Percentiles rank a stretch among this genome's conserved stretches.
Conservation (phyloP, 2,329 filamentous ascomycete species). For the Setomelanomma holmii region DNA sequence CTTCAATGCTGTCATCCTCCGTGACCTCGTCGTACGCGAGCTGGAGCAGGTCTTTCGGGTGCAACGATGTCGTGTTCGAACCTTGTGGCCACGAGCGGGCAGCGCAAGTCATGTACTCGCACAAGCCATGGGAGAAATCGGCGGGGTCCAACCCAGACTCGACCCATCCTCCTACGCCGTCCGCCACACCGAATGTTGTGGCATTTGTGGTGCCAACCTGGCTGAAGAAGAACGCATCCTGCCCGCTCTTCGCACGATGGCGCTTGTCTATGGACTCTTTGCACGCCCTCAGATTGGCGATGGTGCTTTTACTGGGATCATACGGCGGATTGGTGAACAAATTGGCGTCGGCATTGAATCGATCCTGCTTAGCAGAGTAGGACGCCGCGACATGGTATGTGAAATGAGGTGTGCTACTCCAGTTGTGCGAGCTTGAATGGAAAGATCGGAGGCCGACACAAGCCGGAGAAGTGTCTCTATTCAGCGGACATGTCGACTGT, state of each 20-base stretch:
- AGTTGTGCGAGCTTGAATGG: conserved; percentile 37
- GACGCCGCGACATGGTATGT: conserved; percentile 50
- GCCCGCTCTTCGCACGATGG: conserved; percentile 78
- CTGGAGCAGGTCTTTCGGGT: conserved; percentile 77
- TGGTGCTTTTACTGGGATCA: conserved; percentile 33
- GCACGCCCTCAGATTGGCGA: conserved; percentile 36
- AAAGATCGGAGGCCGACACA: conserved; percentile 37
- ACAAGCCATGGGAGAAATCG: conserved; percentile 92
- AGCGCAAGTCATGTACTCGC: conserved; percentile 86
- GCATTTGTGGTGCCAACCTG: conserved; percentile 74
- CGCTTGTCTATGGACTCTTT: conserved; percentile 58
- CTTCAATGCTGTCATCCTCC: conserved; percentile 73
- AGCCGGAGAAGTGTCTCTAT: conserved; percentile 37
- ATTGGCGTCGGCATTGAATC: conserved; percentile 46
- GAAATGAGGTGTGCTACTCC: conserved; percentile 39
- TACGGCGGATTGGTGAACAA: conserved; percentile 43
- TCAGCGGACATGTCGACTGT: conserved; percentile 39
- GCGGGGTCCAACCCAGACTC: conserved; percentile 92
- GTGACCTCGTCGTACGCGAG: conserved; percentile 83
- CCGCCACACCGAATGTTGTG: conserved; percentile 86
- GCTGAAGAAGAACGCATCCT: conserved; percentile 94
- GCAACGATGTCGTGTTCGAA: conserved; percentile 53
- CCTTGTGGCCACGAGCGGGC: conserved; percentile 65
- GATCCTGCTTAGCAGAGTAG: conserved; percentile 50
- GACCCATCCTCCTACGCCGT: conserved; percentile 95